Evolutionary conservation across 805 yeast species (phyloP).

Genomic region (Isabelozyma heimii): DNA sequence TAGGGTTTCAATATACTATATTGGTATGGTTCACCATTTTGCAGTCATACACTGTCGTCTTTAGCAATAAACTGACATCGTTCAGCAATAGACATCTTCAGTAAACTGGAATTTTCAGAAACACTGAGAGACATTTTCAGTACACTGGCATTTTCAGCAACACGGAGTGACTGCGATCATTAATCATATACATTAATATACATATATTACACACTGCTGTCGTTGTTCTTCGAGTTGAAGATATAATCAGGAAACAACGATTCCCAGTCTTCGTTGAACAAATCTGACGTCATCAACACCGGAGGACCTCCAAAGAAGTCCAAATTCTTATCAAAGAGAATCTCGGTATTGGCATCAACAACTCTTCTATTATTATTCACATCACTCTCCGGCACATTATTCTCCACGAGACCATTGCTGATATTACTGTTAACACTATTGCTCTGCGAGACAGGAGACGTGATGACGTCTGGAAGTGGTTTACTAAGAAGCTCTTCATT

Average conservation of each 20-base stretch:
- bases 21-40: no score
- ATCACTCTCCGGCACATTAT: not conserved
- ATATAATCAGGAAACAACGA: slow-evolving; percentile 47
- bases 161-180: no score
- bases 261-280: slow-evolving; percentile 49
- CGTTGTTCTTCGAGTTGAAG: slow-evolving; percentile 20
- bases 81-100: no score
- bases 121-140: no score
- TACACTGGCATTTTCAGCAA: no score
- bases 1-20: no score
- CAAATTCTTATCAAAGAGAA: slow-evolving; percentile 17
- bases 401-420: not conserved
- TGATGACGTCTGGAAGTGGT: not conserved
- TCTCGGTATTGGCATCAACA: not conserved
- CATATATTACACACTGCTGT: not conserved
- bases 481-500: not conserved
- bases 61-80: no score
- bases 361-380: not conserved
- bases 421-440: not conserved
- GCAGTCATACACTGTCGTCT: no score
- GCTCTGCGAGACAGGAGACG: not conserved
- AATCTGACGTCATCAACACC: slow-evolving; percentile 48
- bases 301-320: slow-evolving; percentile 54
- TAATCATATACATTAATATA: no score
- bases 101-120: no score